Base-by-base conservation (phyloP, 2,329 filamentous ascomycete genomes). In the Tolypocladium inflatum region DNA sequence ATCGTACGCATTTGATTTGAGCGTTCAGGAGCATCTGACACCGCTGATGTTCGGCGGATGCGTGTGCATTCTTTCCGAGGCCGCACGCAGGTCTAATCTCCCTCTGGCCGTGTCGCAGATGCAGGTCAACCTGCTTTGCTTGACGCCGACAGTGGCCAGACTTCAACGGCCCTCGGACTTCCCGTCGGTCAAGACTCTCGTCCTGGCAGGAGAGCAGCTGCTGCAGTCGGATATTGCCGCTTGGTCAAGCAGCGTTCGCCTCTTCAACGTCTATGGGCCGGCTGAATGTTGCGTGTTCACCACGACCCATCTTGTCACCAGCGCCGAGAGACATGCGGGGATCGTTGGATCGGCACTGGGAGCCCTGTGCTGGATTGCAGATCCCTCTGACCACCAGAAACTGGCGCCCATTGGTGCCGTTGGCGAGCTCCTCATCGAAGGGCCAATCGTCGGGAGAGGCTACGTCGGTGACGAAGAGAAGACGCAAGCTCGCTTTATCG, bases 1-100 rank as follows among this genome's bases (percentile, higher is more conserved):
- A 2, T 77, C 78, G 1, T 81, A 82, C 60, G 79, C 79, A 2
- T 82, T 82, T 55, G 80, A 83, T 55, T 78, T 80, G 50, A 78
- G 78, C 54, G 76, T 82, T 6, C n/a, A 75, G 77, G 58, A 79
- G 79, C 60, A 81, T 82, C 68, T 75, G 80, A 19, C 80, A 76
- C 58, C 80, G 0, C 72, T 82, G 7, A 72, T 76, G 26, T 69
- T 71, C 3, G 80, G 80, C 19, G 80, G 78, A 5, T 80, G 78
- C 55, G 72, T 82, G 2, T 81, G 79, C 59, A 79, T 83, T 15
- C 79, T 80, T 0, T 81, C 79, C 0, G 80, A 84, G 19, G 74
- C 76, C 38, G 77, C 80, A 54, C 76, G 80, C 4, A 73, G 82
- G 54, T 81, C 82, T 54, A 73, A 80, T 57, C 64, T 81, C 15